Evolutionary conservation across 768 basidiomycete genomes (phyloP).

Genomic region (Suillus cothurnatus): DNA sequence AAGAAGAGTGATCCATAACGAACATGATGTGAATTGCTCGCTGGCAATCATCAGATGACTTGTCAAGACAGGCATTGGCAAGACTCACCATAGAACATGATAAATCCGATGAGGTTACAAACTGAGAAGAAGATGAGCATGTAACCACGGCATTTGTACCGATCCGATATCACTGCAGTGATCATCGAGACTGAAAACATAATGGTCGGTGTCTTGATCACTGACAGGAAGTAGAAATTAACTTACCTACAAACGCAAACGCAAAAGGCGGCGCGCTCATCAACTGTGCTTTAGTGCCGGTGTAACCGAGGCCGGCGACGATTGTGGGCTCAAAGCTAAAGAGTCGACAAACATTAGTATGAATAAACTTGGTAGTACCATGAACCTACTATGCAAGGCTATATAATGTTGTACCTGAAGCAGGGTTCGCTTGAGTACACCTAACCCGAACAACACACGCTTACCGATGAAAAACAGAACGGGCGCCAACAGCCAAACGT

Average conservation of each 20-base stretch:
- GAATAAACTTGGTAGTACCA: constrained; percentile 35
- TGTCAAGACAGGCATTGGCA: not conserved
- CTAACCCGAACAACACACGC: constrained; percentile 14
- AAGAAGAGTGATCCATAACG: constrained; percentile 62
- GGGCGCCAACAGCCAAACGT: constrained; percentile 54
- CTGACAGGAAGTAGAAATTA: not conserved
- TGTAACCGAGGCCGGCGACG: constrained; percentile 61
- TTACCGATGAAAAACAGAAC: constrained; percentile 56
- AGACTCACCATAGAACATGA: constrained; percentile 54
- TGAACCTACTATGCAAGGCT: constrained; percentile 27
- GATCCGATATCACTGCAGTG: constrained; percentile 53
- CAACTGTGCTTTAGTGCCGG: constrained; percentile 54
- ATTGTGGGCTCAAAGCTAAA: constrained; percentile 73
- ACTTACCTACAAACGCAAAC: constrained; percentile 49
- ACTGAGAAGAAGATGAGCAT: constrained; percentile 46
- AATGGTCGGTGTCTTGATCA: constrained; percentile 1
- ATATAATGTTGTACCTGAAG: constrained; percentile 19
- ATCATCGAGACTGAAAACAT: constrained; percentile 37
- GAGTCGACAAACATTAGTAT: constrained; percentile 44
- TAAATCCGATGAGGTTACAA: constrained; percentile 50
- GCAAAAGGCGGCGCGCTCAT: constrained; percentile 64
- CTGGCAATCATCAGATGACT: constrained; percentile 14
- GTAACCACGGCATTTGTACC: constrained; percentile 51
- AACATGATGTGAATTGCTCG: constrained; percentile 34
- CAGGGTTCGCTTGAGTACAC: not conserved